A percentile compares a stretch with the other conserved stretches of the same genome.
These are phyloP conservation scores for Exophiala alcalophila DNA, from an alignment of 2,329 filamentous ascomycete genomes.

Conservation along the genomic window DNA sequence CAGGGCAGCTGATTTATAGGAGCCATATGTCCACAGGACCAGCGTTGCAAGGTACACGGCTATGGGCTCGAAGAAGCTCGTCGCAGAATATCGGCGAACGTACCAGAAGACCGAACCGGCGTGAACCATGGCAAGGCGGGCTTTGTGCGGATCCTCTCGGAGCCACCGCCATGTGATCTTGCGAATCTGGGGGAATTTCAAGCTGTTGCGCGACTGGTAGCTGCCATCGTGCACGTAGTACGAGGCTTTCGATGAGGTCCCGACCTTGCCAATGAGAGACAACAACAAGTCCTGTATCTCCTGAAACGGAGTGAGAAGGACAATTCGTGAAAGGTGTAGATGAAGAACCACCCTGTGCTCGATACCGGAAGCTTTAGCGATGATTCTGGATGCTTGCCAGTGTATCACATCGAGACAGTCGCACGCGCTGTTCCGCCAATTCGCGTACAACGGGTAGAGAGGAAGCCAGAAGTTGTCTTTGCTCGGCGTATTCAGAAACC, in stretches of 20 bases:
- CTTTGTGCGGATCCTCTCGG: conserved; percentile 53
- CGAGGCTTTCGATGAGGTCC: conserved; percentile 21
- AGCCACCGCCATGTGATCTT: conserved; percentile 50
- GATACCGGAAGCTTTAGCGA: conserved; percentile 49
- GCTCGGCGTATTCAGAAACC: conserved; percentile 36
- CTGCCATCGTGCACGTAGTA: conserved; percentile 29
- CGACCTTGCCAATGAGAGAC: conserved; percentile 26
- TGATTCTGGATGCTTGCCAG: conserved; percentile 55
- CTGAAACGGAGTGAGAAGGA: conserved; percentile 50
- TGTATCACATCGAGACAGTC: conserved; percentile 55
- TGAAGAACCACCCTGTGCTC: conserved; percentile 57
- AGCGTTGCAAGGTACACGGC: conserved; percentile 48
- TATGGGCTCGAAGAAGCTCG: conserved; percentile 49
- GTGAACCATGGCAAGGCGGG: conserved; percentile 56
- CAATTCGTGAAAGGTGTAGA: conserved; percentile 53
- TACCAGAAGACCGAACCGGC: conserved; percentile 54
- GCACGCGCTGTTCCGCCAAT: conserved; percentile 45
- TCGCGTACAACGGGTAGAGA: conserved; percentile 46
- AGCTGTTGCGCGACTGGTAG: conserved; percentile 26
- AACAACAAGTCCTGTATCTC: conserved; percentile 41
- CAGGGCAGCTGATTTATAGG: conserved; percentile 27
- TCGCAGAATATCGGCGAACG: conserved; percentile 48
- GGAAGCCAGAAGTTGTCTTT: conserved; percentile 47
- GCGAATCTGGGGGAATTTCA: conserved; percentile 26
- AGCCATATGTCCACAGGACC: conserved; percentile 50